Evolutionary conservation across 2,329 filamentous ascomycete species (phyloP).

Genomic region (Zasmidium angulare): DNA sequence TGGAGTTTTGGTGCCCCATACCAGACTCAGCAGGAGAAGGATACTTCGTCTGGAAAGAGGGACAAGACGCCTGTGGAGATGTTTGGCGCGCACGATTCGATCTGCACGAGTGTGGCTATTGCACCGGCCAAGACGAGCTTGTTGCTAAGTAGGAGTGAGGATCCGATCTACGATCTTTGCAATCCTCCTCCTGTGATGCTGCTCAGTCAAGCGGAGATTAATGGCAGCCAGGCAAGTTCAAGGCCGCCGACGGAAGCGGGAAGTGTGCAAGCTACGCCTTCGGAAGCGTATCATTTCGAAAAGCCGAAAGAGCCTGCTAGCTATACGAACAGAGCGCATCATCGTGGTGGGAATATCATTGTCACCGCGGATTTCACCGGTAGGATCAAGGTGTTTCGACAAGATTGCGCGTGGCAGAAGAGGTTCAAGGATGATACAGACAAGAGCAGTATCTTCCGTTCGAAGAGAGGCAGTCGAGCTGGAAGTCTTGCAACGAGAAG

Average conservation of each 20-base stretch:
- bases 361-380: slow-evolving; percentile 87
- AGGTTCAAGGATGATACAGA: slow-evolving; percentile 74
- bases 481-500: slow-evolving; percentile 45
- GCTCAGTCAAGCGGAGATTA: slow-evolving; percentile 69
- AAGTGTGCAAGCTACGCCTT: slow-evolving; percentile 33
- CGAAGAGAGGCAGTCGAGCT: slow-evolving; percentile 50
- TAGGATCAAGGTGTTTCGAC: slow-evolving; percentile 88
- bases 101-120: slow-evolving; percentile 85
- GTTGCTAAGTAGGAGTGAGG: slow-evolving; percentile 75
- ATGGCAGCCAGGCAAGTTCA: slow-evolving; percentile 42
- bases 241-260: slow-evolving; percentile 47
- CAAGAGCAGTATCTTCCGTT: slow-evolving; percentile 69
- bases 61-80: slow-evolving; percentile 83
- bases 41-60: slow-evolving; percentile 54
- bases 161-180: slow-evolving; percentile 94
- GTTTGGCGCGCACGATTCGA: slow-evolving; percentile 85
- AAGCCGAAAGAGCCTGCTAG: slow-evolving; percentile 64
- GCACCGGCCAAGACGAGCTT: slow-evolving; percentile 77
- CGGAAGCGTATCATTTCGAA: slow-evolving; percentile 35
- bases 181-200: slow-evolving; percentile 89
- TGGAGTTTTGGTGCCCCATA: slow-evolving; percentile 62
- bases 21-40: slow-evolving; percentile 48
- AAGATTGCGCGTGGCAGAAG: slow-evolving; percentile 86
- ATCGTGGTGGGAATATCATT: slow-evolving; percentile 83
- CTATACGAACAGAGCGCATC: slow-evolving; percentile 73